Conservation (phyloP, 352 stramenopile genomes). For the Globisporangium paddicum region DNA sequence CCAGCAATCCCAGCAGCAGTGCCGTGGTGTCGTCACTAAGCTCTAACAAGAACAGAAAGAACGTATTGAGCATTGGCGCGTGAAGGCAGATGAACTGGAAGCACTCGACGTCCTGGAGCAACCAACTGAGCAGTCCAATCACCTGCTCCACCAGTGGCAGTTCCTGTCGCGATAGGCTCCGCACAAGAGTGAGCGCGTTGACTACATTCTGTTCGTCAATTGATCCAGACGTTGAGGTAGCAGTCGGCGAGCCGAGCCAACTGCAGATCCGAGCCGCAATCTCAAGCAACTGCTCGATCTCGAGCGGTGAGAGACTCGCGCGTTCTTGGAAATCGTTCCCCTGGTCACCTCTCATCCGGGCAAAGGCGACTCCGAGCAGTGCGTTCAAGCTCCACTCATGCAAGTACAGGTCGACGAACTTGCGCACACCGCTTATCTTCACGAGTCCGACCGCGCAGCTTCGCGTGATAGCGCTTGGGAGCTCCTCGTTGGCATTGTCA, state of each 20-base stretch:
- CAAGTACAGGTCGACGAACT: conserved; percentile 52
- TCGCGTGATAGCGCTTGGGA: conserved; percentile 10
- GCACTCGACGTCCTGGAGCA: conserved; percentile 14
- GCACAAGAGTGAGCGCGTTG: conserved; percentile 23
- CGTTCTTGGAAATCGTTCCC: conserved; percentile 39
- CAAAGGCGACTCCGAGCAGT: conserved; percentile 35
- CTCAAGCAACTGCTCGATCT: conserved; percentile 36
- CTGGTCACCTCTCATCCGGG: conserved; percentile 25
- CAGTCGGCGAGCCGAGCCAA: conserved; percentile 3
- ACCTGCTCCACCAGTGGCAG: conserved; percentile 26
- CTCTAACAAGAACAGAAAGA: conserved; percentile 13
- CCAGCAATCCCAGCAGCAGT: conserved; percentile 27
- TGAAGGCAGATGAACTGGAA: conserved; percentile 28
- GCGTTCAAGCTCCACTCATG: conserved; percentile 42
- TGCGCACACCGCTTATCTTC: conserved; percentile 29
- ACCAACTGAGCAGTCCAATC: conserved; percentile 27
- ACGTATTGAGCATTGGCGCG: conserved; percentile 18
- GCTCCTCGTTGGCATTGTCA: conserved; percentile 6
- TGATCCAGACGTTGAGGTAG: no score
- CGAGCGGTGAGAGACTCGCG: conserved; percentile 16
- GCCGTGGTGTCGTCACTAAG: not conserved
- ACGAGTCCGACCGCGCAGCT: conserved; percentile 31
- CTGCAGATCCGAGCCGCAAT: conserved; percentile 15
- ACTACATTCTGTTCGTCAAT: conserved; percentile 17
- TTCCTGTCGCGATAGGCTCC: conserved; percentile 3